Conservation (phyloP, 495 filamentous ascomycete species). For the Podospora conica region DNA sequence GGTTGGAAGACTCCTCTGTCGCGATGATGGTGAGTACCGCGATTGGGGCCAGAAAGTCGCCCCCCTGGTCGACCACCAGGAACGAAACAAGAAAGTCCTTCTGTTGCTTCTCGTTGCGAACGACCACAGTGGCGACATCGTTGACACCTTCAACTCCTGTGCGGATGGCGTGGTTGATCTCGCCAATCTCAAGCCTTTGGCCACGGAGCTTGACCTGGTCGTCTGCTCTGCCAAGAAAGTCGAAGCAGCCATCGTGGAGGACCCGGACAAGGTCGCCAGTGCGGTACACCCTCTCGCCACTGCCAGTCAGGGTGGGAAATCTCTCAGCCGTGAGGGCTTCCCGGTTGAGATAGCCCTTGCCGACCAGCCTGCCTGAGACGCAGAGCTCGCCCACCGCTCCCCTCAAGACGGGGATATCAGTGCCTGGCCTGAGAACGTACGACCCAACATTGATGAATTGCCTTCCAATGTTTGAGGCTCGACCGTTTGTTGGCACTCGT, state of each 20-base stretch:
- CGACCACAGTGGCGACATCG: conserved; percentile 61
- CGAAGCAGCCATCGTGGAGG: conserved; percentile 61
- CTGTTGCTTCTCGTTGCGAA: conserved; percentile 49
- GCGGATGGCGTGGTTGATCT: conserved; percentile 65
- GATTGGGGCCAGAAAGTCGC: background rate
- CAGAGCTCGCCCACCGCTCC: conserved; percentile 83
- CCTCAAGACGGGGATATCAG: conserved; percentile 62
- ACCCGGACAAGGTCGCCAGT: conserved; percentile 76
- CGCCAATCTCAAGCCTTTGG: conserved; percentile 67
- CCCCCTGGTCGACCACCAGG: conserved; percentile 34
- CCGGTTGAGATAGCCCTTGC: conserved; percentile 79
- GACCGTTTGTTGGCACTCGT: conserved; percentile 62
- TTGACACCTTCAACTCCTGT: conserved; percentile 36
- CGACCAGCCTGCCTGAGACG: conserved; percentile 78
- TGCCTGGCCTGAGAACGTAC: conserved; percentile 66
- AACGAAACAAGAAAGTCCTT: conserved; percentile 69
- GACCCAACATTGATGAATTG: conserved; percentile 79
- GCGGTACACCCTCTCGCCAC: conserved; percentile 57
- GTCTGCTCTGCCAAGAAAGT: conserved; percentile 69
- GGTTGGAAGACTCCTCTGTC: conserved; percentile 15
- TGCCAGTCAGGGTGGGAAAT: conserved; percentile 51
- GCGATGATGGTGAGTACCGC: conserved; percentile 10
- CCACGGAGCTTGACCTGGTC: conserved; percentile 78
- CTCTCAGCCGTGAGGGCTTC: conserved; percentile 58
- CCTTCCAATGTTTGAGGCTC: conserved; percentile 76